phyloP scores from a whole-genome alignment of 148 eudicot genomes.

The Dianthus caryophyllus region DNA sequence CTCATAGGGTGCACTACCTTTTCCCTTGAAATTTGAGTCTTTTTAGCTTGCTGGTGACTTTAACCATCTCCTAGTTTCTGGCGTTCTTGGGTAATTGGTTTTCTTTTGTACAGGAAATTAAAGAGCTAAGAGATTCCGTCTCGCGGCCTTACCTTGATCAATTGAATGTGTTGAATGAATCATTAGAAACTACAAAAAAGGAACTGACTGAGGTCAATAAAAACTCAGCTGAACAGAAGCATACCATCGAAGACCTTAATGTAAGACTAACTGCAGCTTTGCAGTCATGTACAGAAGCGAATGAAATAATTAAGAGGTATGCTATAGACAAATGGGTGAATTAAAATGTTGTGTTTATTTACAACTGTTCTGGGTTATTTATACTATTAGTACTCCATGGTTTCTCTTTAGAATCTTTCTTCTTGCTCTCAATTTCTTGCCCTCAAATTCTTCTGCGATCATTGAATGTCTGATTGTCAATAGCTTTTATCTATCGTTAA shows the following conservation, averaged over 20 bases:
- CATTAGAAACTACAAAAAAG: slow-evolving; percentile 60
- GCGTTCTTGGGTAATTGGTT: not conserved
- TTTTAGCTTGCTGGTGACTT: not conserved
- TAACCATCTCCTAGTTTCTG: slow-evolving; percentile 2
- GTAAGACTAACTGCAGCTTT: slow-evolving; percentile 66
- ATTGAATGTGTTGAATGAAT: slow-evolving; percentile 46
- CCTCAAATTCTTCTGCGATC: not conserved
- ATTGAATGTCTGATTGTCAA: not conserved
- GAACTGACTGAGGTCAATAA: slow-evolving; percentile 50
- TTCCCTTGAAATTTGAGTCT: not conserved
- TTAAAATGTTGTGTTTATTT: not conserved
- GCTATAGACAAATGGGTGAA: not conserved
- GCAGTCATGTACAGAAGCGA: slow-evolving; percentile 78
- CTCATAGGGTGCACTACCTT: not conserved
- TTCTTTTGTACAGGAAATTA: slow-evolving; percentile 51
- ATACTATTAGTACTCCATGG: not conserved
- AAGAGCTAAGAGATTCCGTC: slow-evolving; percentile 60
- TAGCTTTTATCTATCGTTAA: not conserved
- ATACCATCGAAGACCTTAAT: slow-evolving; percentile 71
- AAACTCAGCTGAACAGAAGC: slow-evolving; percentile 67
- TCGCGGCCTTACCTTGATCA: slow-evolving; percentile 56
- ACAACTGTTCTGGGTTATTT: not conserved
- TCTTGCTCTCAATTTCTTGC: not conserved
- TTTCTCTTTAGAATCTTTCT: not conserved
- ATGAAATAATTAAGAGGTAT: slow-evolving; percentile 77